Conservation (phyloP, 2,329 filamentous ascomycete genomes). For the Fusarium pseudograminearum region DNA sequence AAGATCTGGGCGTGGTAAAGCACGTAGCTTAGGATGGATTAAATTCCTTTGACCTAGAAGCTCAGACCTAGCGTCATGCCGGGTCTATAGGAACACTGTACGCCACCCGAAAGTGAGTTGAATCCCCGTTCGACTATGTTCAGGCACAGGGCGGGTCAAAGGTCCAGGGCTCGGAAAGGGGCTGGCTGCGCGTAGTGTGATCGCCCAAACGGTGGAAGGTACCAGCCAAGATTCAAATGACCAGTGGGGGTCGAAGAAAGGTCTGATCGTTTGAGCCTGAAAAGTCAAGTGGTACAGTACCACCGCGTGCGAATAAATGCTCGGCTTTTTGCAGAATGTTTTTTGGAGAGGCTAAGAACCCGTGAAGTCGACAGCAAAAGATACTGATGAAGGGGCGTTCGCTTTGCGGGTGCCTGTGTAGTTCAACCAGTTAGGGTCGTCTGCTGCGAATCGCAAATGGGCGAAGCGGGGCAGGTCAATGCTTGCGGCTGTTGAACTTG, state of each 20-base stretch:
- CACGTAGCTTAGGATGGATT: constrained; percentile 47
- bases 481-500: constrained; percentile 45
- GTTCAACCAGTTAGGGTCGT: constrained; percentile 35
- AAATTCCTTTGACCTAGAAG: constrained; percentile 49
- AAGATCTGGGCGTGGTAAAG: constrained; percentile 34
- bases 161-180: constrained; percentile 42
- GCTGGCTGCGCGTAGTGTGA: constrained; percentile 41
- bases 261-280: constrained; percentile 5
- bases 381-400: constrained; percentile 30
- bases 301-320: constrained; percentile 26
- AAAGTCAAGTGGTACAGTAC: constrained; percentile 20
- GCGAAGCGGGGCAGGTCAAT: constrained; percentile 45
- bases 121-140: constrained; percentile 40
- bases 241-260: constrained; percentile 16
- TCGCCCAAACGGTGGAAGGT: constrained; percentile 37
- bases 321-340: constrained; percentile 27
- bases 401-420: constrained; percentile 39
- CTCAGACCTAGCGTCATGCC: constrained; percentile 51
- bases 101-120: constrained; percentile 42
- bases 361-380: constrained; percentile 27
- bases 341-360: constrained; percentile 17
- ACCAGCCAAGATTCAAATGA: constrained; percentile 8
- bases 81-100: constrained; percentile 40
- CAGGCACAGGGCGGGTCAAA: constrained; percentile 43
- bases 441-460: constrained; percentile 35